A percentile compares a stretch with the other conserved stretches of the same genome.
Evolutionary conservation across 2,329 filamentous ascomycete species (phyloP).

Genomic region (Pseudogymnoascus sp.): DNA sequence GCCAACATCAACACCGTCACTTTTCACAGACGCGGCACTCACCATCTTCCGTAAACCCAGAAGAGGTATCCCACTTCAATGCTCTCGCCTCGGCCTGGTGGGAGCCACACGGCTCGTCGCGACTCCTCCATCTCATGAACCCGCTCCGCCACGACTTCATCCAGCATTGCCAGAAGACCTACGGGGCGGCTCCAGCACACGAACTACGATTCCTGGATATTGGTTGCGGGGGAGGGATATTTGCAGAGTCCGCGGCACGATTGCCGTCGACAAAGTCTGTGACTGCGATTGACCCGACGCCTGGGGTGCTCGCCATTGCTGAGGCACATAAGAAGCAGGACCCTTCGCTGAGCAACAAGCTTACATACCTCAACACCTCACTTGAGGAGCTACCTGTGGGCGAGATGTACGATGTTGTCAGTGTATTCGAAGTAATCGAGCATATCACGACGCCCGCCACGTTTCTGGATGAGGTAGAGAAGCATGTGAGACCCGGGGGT

Average conservation of each 20-base stretch:
- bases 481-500: conserved; percentile 79
- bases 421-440: conserved; percentile 90
- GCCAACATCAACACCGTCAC: conserved; percentile 4
- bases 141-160: conserved; percentile 94
- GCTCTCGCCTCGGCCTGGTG: conserved; percentile 92
- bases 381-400: conserved; percentile 60
- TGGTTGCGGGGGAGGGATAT: conserved; percentile 93
- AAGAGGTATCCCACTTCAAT: conserved; percentile 92
- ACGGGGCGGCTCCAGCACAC: conserved; percentile 31
- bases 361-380: conserved; percentile 69
- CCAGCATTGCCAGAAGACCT: conserved; percentile 46
- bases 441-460: conserved; percentile 72
- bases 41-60: conserved; percentile 70
- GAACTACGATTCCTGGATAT: conserved; percentile 76
- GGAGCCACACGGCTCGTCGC: conserved; percentile 88
- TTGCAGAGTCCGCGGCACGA: conserved; percentile 79
- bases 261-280: conserved; percentile 57
- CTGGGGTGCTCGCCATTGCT: conserved; percentile 68
- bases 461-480: conserved; percentile 66
- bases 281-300: conserved; percentile 71
- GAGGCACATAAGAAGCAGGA: conserved; percentile 68
- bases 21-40: conserved; percentile 22
- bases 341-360: conserved; percentile 56
- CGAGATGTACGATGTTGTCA: conserved; percentile 69
- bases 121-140: conserved; percentile 96